Conservation (phyloP, 257 asterid genomes). For the Striga asiatica region DNA sequence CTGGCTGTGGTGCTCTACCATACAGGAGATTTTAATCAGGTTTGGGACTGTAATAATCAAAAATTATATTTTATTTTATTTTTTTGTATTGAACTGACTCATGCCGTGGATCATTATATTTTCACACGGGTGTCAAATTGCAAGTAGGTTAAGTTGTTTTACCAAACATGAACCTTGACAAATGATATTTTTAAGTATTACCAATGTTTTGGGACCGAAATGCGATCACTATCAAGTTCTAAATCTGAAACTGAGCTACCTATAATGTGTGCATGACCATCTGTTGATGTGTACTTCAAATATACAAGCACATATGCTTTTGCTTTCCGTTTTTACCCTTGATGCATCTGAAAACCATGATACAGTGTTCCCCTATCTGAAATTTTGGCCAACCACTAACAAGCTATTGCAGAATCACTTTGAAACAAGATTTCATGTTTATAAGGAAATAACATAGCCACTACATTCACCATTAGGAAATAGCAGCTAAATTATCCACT, state of each 20-base stretch:
- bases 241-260: background rate
- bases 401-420: background rate
- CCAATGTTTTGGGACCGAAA: background rate
- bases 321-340: background rate
- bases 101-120: background rate
- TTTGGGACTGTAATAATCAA: conserved; percentile 14
- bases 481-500: background rate
- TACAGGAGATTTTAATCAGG: conserved; percentile 85
- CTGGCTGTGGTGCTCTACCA: conserved; percentile 83
- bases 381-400: background rate
- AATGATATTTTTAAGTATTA: background rate
- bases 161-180: background rate
- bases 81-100: too few species aligned
- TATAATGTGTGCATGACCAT: background rate
- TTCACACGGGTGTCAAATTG: background rate
- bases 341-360: background rate
- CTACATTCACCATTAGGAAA: background rate
- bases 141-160: background rate
- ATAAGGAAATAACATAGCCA: too few species aligned
- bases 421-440: background rate
- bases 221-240: background rate
- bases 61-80: background rate
- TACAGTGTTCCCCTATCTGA: background rate
- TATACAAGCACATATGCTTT: background rate
- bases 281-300: too few species aligned